Conservation (phyloP, 352 stramenopile species). For the Phytophthora niederhauseri region DNA sequence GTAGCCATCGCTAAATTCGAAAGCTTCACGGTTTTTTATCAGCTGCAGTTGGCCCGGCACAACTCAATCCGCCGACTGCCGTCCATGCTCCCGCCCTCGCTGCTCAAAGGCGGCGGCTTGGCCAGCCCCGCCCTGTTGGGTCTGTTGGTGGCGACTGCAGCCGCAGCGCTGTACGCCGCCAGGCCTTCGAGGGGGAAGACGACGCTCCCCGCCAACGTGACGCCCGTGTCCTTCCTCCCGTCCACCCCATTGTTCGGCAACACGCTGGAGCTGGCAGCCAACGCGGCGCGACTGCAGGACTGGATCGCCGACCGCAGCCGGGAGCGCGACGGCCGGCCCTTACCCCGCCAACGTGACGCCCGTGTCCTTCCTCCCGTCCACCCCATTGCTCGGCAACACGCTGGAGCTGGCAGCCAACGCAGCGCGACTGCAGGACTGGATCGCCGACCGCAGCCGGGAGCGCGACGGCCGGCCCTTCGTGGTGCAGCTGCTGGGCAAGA, state of each 20-base stretch:
- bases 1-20: too few relatives aligned
- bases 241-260: constrained; percentile 25
- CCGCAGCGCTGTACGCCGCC: constrained; percentile 3
- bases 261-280: constrained; percentile 25
- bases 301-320: constrained; percentile 24
- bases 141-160: background rate
- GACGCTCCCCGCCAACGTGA: background rate
- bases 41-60: too few relatives aligned
- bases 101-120: background rate
- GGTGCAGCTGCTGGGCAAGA: constrained; percentile 18
- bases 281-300: constrained; percentile 39
- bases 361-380: constrained; percentile 11
- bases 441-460: background rate
- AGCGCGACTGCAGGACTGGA: constrained; percentile 45
- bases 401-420: constrained; percentile 30
- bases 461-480: constrained; percentile 12
- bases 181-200: background rate
- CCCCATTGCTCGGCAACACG: constrained; percentile 25
- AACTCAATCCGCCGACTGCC: too few relatives aligned
- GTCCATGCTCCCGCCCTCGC: constrained; percentile 10
- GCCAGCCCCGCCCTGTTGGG: constrained; percentile 1
- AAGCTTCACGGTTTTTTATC: too few relatives aligned
- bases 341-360: too few relatives aligned
- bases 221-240: constrained; percentile 7
- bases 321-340: constrained; percentile 7